Conservation (phyloP, 495 filamentous ascomycete species). For the Xylaria intraflava region DNA sequence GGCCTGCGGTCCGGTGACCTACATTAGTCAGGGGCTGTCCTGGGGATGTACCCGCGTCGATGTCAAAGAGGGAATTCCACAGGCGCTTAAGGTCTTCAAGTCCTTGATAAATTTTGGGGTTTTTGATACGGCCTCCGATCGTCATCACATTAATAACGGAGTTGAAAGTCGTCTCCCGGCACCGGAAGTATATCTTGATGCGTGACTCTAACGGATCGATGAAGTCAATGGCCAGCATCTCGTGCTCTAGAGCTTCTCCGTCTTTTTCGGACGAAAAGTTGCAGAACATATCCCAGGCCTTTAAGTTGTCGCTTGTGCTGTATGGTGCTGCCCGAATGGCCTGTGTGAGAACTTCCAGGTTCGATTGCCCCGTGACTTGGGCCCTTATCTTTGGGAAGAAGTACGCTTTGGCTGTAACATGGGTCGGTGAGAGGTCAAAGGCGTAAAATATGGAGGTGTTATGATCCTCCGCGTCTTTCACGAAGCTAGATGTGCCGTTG, state of each 20-base stretch:
- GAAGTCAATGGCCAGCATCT: constrained; percentile 32
- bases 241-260: constrained; percentile 9
- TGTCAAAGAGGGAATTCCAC: constrained; percentile 11
- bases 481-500: background rate
- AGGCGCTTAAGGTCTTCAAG: constrained; percentile 15
- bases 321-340: constrained; percentile 15
- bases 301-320: constrained; percentile 6
- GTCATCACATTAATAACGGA: constrained; percentile 27
- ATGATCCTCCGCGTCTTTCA: constrained; percentile 10
- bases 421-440: constrained; percentile 21
- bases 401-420: constrained; percentile 20
- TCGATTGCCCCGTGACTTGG: constrained; percentile 8
- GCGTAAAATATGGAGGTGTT: constrained; percentile 21
- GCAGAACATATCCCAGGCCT: constrained; percentile 9
- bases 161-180: constrained; percentile 20
- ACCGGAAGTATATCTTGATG: constrained; percentile 33
- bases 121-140: constrained; percentile 15
- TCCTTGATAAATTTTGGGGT: constrained; percentile 7
- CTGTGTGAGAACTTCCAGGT: constrained; percentile 16
- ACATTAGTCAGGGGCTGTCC: constrained; percentile 11
- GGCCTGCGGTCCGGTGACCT: constrained; percentile 29
- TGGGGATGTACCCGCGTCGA: constrained; percentile 3
- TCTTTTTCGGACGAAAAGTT: constrained; percentile 6
- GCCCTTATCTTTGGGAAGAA: constrained; percentile 25
- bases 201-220: constrained; percentile 23